Conservation (phyloP, 495 filamentous ascomycete genomes). For the Podospora pseudopauciseta region DNA sequence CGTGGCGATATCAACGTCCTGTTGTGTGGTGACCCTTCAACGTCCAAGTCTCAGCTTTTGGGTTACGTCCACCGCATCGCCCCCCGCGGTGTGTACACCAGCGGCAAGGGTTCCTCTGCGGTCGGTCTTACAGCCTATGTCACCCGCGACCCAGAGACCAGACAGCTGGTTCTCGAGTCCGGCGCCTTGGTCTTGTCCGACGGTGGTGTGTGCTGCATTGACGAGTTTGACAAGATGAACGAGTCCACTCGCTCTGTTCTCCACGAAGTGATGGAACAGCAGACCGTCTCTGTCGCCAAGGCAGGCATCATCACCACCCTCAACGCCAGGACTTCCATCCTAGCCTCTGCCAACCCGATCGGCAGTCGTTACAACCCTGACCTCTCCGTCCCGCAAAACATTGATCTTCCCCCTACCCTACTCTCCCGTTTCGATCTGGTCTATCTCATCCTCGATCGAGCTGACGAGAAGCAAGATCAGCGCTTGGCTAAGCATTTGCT, state of each 20-base stretch:
- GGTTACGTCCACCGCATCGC: conserved; percentile 97
- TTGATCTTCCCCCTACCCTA: conserved; percentile 91
- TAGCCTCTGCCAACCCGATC: conserved; percentile 96
- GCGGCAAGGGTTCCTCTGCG: conserved; percentile 93
- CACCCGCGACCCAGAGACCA: conserved; percentile 84
- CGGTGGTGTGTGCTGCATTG: conserved; percentile 96
- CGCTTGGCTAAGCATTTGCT: conserved; percentile 87
- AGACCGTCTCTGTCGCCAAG: conserved; percentile 98
- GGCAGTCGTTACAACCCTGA: conserved; percentile 96
- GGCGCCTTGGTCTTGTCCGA: conserved; percentile 93
- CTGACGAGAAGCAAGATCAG: conserved; percentile 84
- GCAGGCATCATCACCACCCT: conserved; percentile 98
- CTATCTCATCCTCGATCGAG: conserved; percentile 89
- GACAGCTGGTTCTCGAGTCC: conserved; percentile 93
- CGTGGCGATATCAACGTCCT: conserved; percentile 97
- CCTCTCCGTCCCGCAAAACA: conserved; percentile 93
- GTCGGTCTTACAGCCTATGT: conserved; percentile 99
- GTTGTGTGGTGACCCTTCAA: conserved; percentile 94
- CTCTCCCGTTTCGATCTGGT: conserved; percentile 95
- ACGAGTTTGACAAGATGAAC: conserved; percentile 99
- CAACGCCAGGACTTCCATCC: conserved; percentile 89
- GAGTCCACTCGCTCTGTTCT: conserved; percentile 92
- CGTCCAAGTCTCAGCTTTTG: conserved; percentile 89
- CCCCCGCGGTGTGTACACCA: conserved; percentile 94
- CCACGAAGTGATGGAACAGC: conserved; percentile 99